A percentile compares a stretch with the other conserved stretches of the same genome.
phyloP scores from a whole-genome alignment of 2,329 filamentous ascomycete species.

The Calonectria pteridis region DNA sequence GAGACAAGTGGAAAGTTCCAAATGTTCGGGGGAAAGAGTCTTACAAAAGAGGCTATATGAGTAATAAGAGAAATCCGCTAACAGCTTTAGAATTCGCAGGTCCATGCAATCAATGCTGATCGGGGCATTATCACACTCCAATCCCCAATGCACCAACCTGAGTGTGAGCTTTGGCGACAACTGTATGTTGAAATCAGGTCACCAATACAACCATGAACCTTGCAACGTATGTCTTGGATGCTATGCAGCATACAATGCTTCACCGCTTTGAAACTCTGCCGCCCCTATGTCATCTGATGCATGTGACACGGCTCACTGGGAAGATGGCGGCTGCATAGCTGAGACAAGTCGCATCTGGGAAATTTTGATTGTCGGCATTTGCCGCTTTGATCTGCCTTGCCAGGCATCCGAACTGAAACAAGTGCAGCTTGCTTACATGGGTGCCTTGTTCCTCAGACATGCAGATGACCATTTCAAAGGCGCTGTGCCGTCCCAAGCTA shows the following conservation, averaged over 20 bases:
- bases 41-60: background rate
- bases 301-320: background rate
- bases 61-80: background rate
- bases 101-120: background rate
- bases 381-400: background rate
- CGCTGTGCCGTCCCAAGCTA: background rate
- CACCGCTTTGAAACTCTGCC: background rate
- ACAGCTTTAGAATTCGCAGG: background rate
- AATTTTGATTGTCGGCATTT: background rate
- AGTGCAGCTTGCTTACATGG: background rate
- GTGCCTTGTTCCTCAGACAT: background rate
- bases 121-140: background rate
- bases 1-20: background rate
- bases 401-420: background rate
- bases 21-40: background rate
- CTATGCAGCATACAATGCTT: background rate
- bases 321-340: background rate
- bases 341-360: background rate
- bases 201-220: background rate
- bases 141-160: background rate
- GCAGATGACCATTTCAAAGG: background rate
- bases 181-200: background rate
- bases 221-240: background rate
- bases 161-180: background rate
- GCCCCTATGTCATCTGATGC: too few relatives aligned